These are phyloP conservation scores for Scutellaria galericulata DNA, from an alignment of 257 asterid genomes.

Conservation along the genomic window DNA sequence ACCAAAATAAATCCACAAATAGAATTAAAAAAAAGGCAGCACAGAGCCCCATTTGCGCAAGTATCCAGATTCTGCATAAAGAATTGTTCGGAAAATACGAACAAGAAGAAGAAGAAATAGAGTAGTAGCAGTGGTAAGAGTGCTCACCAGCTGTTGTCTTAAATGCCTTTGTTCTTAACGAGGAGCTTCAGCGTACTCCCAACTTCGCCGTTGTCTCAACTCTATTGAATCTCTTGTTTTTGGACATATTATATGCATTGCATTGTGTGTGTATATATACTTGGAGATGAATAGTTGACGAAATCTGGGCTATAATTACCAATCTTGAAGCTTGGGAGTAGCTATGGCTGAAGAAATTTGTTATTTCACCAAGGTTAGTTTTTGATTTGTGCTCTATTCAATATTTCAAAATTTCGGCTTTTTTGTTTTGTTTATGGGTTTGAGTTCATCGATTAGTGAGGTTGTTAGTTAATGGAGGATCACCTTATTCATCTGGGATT, in stretches of 20 bases:
- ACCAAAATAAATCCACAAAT: not conserved
- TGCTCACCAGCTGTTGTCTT: constrained; percentile 50
- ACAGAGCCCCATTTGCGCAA: constrained; percentile 12
- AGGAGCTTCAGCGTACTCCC: constrained; percentile 40
- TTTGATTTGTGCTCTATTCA: not conserved
- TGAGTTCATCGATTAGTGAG: constrained; percentile 21
- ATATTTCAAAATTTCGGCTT: not conserved
- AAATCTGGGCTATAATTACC: constrained; percentile 41
- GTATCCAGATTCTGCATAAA: not conserved
- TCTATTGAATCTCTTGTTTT: constrained; percentile 26
- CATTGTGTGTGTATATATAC: constrained; percentile 10
- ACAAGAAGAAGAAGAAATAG: constrained; percentile 18
- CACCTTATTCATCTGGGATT: not conserved
- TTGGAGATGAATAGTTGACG: constrained; percentile 35
- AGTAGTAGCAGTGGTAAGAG: constrained; percentile 33
- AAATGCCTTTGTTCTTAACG: constrained; percentile 53
- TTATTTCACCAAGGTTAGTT: constrained; percentile 74
- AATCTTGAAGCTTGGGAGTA: constrained; percentile 31
- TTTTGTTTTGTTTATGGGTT: not conserved
- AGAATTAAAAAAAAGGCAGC: not conserved
- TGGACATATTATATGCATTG: constrained; percentile 5
- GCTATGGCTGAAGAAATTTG: constrained; percentile 82
- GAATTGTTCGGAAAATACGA: constrained; percentile 7
- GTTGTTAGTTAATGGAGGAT: constrained; percentile 21
- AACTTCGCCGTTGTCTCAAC: constrained; percentile 12